A percentile compares a stretch with the other conserved stretches of the same genome.
Evolutionary conservation across 495 filamentous ascomycete species (phyloP).

Genomic region (Penicillium coprophilum): DNA sequence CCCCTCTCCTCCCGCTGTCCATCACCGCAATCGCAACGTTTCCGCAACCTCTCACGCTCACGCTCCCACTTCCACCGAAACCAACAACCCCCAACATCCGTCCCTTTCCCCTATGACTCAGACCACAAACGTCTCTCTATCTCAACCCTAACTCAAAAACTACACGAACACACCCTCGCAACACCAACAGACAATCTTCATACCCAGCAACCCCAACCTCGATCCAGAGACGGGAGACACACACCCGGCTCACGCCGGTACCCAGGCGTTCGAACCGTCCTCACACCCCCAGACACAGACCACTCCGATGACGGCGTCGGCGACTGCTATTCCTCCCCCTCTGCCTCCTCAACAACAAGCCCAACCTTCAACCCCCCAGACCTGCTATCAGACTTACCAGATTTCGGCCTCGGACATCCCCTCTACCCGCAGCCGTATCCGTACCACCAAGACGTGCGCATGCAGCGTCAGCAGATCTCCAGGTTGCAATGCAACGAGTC

Average conservation of each 20-base stretch:
- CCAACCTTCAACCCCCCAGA: conserved; percentile 38
- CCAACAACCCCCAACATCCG: conserved; percentile 45
- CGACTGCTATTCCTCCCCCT: conserved; percentile 30
- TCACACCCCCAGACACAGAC: conserved; percentile 48
- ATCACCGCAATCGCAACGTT: conserved; percentile 44
- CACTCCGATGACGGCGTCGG: conserved; percentile 37
- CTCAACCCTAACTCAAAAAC: conserved; percentile 44
- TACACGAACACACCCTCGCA: conserved; percentile 47
- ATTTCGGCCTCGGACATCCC: conserved; percentile 8
- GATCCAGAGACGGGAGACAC: conserved; percentile 9
- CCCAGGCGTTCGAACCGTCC: conserved; percentile 16
- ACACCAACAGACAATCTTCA: conserved; percentile 11
- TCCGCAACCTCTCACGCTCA: conserved; percentile 35
- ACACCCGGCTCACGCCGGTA: neutral
- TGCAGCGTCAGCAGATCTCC: conserved; percentile 46
- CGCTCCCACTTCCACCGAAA: conserved; percentile 39
- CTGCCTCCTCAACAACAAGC: conserved; percentile 34
- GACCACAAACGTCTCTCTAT: conserved; percentile 43
- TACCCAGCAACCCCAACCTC: neutral
- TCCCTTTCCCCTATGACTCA: conserved; percentile 39
- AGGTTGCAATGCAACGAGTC: conserved; percentile 42
- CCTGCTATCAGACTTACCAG: conserved; percentile 9
- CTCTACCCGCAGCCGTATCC: conserved; percentile 6
- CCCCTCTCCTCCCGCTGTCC: conserved; percentile 49
- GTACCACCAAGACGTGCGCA: conserved; percentile 30